Evolutionary conservation across 305 asterid genomes (phyloP), one percentile per base, ranked within the genome.

Genomic region (Salvia sclarea): DNA sequence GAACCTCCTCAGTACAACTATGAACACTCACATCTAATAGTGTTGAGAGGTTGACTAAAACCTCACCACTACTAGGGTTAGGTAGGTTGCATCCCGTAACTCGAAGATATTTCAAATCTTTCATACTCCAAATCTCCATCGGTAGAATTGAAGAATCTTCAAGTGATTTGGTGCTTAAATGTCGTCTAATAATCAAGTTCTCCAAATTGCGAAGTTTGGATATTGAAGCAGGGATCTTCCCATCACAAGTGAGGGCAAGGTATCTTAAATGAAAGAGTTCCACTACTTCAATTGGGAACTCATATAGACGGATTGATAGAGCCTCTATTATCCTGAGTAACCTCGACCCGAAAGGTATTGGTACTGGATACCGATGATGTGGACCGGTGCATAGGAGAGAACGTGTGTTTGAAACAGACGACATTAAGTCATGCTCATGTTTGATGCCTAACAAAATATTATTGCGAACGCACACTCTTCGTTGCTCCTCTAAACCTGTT

Each of bases 311-410:
- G 20, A 66, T 52, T 5, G 60, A 38, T 2, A 66, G 22, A 18
- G 53, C 61, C 21, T 66, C 71, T 6, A 66, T 1, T 38, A 66
- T 45, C 71, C 59, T 50, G 2, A 66, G 37, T 61, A 66, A 3
- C 6, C 9, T 35, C 24, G 18, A 50, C 30, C 40, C 21, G n/a
- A 35, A 21, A 52, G 52, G 44, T 66, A 66, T 52, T n/a, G 71
- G 52, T 7, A 66, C 71, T 8, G 50, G 71, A 66, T 66, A 66
- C 30, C 35, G 47, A 50, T 49, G 61, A 21, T 12, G 10, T 3
- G 53, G 38, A 3, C 71, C 71, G 1, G 62, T 50, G 13, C 71
- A 50, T 11, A 65, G 31, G 17, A 65, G 50, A 24, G 71, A 48
- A 35, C 49, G 70, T 4, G 50, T 1, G 11, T 16, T 5, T 33